phyloP scores from a whole-genome alignment of 345 rosid genomes.

The Eutrema japonicum region DNA sequence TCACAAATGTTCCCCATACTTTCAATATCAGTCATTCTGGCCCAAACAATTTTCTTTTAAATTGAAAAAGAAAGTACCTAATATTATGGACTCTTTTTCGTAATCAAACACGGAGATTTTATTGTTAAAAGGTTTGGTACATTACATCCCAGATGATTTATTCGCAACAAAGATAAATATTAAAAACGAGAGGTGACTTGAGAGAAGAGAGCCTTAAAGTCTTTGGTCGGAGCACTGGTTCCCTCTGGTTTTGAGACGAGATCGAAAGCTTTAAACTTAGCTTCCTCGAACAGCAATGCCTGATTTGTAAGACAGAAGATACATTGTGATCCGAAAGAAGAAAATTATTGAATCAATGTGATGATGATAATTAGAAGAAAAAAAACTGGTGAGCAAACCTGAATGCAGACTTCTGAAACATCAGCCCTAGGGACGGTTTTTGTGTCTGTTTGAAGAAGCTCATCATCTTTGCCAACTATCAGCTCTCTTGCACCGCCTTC shows the following conservation, averaged over 20 bases:
- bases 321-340: background rate
- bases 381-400: slow-evolving; percentile 49
- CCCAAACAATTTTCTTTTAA: background rate
- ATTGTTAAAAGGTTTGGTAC: background rate
- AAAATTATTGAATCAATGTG: background rate
- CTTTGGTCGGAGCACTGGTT: slow-evolving; percentile 65
- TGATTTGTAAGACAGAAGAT: slow-evolving; percentile 28
- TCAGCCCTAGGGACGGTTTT: slow-evolving; percentile 69
- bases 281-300: slow-evolving; percentile 72
- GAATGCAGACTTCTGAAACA: slow-evolving; percentile 83
- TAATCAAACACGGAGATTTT: background rate
- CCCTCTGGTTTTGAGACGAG: slow-evolving; percentile 81
- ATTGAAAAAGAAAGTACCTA: background rate
- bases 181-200: slow-evolving; percentile 61
- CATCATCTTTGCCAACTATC: slow-evolving; percentile 79
- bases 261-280: slow-evolving; percentile 80
- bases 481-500: slow-evolving; percentile 76
- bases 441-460: slow-evolving; percentile 76
- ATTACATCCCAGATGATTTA: slow-evolving; percentile 12
- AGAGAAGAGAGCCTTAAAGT: slow-evolving; percentile 76
- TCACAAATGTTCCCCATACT: background rate
- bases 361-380: background rate
- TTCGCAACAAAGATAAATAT: background rate
- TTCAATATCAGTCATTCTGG: background rate
- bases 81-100: background rate